phyloP scores from a whole-genome alignment of 23 red algal species.

The Cyanidioschyzon merolae region DNA sequence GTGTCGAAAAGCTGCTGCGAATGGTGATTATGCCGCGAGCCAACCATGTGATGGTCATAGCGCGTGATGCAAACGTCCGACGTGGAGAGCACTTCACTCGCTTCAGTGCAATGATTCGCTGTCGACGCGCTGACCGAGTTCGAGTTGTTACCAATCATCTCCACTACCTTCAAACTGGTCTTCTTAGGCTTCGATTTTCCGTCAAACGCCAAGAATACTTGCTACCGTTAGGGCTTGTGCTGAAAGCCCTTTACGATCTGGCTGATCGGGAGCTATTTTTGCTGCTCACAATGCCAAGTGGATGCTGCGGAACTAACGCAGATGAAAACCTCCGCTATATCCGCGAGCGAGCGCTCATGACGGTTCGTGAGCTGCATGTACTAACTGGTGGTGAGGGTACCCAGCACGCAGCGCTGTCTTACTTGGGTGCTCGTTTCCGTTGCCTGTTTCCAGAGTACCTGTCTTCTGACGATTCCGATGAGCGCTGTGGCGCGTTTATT shows the following conservation, averaged over 20 bases:
- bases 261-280: constrained; percentile 44
- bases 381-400: not conserved
- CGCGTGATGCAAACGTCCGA: constrained; percentile 26
- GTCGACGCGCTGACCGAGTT: constrained; percentile 43
- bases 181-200: constrained; percentile 37
- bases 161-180: constrained; percentile 42
- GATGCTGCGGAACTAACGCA: not conserved
- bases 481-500: constrained; percentile 43
- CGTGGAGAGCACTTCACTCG: constrained; percentile 60
- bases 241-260: constrained; percentile 45
- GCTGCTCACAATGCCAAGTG: not conserved
- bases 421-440: constrained; percentile 50
- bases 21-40: constrained; percentile 63
- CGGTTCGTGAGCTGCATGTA: not conserved
- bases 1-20: constrained; percentile 73
- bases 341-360: not conserved
- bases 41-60: constrained; percentile 58
- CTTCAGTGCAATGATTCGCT: constrained; percentile 46
- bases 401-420: constrained; percentile 24
- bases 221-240: constrained; percentile 53
- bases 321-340: not conserved
- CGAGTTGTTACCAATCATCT: constrained; percentile 29
- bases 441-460: constrained; percentile 31
- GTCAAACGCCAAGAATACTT: constrained; percentile 66
- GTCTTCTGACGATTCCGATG: constrained; percentile 16